Evolutionary conservation across 345 rosid genomes (phyloP).

Genomic region (Hibiscus mutabilis): DNA sequence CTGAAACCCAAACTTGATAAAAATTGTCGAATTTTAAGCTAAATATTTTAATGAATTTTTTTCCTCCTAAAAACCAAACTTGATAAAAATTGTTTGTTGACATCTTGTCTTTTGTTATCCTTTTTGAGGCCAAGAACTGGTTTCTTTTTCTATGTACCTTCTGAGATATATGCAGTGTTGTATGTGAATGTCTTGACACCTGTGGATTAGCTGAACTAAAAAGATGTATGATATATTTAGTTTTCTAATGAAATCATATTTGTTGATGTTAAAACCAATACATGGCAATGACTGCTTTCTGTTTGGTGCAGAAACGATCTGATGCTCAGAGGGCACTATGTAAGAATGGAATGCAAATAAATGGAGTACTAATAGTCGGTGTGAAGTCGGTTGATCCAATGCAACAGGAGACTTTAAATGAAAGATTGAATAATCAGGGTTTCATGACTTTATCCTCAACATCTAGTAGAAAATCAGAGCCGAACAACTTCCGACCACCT

Average conservation of each 20-base stretch:
- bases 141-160: too few relatives aligned
- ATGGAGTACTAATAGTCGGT: slow-evolving; percentile 73
- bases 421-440: slow-evolving; percentile 67
- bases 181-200: neutral
- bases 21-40: too few relatives aligned
- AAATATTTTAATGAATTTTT: too few relatives aligned
- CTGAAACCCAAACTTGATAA: neutral
- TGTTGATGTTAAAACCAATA: slow-evolving; percentile 4
- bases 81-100: too few relatives aligned
- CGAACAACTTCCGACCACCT: slow-evolving; percentile 30
- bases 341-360: slow-evolving; percentile 83
- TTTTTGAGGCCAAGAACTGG: too few relatives aligned
- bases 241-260: neutral
- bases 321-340: slow-evolving; percentile 90
- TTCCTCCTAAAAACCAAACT: too few relatives aligned
- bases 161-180: too few relatives aligned
- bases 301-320: slow-evolving; percentile 53
- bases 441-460: slow-evolving; percentile 73
- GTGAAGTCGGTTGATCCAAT: slow-evolving; percentile 88
- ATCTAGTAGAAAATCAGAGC: slow-evolving; percentile 40
- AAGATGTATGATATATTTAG: neutral
- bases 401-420: slow-evolving; percentile 66
- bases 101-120: too few relatives aligned
- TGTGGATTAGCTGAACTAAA: neutral
- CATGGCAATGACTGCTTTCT: neutral